These are phyloP conservation scores for Corniculantispora saksenae DNA, from an alignment of 2,329 filamentous ascomycete genomes.

Conservation along the genomic window DNA sequence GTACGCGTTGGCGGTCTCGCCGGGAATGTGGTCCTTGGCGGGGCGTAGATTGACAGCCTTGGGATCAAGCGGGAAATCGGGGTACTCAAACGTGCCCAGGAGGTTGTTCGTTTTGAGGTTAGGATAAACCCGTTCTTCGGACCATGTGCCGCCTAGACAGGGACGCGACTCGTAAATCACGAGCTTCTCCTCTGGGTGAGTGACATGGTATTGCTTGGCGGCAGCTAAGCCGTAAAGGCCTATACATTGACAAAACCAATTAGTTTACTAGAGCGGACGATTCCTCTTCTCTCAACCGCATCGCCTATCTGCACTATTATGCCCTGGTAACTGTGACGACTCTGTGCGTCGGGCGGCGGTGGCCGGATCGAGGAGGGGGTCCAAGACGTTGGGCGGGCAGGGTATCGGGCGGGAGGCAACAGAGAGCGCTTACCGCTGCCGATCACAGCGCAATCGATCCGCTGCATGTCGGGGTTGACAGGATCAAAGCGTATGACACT, in stretches of 20 bases:
- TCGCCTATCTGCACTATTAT: too few species aligned
- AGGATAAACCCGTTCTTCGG: conserved; percentile 64
- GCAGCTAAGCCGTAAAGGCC: conserved; percentile 59
- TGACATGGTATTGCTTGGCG: conserved; percentile 61
- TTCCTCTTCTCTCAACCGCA: background rate
- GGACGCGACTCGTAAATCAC: conserved; percentile 58
- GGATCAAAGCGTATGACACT: background rate
- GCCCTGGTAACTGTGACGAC: background rate
- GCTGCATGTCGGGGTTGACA: conserved; percentile 40
- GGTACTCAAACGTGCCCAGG: conserved; percentile 70
- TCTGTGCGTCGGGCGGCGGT: background rate
- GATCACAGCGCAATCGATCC: conserved; percentile 49
- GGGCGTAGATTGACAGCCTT: conserved; percentile 50
- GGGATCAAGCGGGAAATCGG: conserved; percentile 69
- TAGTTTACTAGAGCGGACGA: background rate
- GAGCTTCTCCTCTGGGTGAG: conserved; percentile 58
- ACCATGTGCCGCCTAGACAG: conserved; percentile 70
- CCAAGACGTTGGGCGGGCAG: conserved; percentile 26
- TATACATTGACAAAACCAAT: conserved; percentile 17
- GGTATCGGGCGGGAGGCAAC: background rate
- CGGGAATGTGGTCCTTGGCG: conserved; percentile 49
- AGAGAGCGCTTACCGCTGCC: conserved; percentile 53
- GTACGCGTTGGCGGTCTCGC: conserved; percentile 48
- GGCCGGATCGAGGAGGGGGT: background rate
- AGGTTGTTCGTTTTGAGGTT: conserved; percentile 75